Evolutionary conservation across 1,284 basidiomycete genomes (phyloP).

Genomic region (Bjerkandera adusta): DNA sequence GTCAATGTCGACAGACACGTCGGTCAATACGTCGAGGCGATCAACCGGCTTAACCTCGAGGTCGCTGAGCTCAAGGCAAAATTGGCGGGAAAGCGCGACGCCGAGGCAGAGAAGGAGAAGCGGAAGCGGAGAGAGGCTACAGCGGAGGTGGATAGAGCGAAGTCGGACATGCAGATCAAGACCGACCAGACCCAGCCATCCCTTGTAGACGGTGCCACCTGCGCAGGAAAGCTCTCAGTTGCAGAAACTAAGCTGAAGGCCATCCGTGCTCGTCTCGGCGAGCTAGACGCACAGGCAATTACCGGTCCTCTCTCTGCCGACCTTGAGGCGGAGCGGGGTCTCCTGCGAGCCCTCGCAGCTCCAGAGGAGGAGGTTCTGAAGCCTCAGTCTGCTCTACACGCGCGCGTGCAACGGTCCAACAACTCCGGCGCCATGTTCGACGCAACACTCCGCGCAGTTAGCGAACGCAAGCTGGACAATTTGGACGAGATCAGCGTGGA

Average conservation of each 20-base stretch:
- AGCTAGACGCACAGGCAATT: constrained; percentile 52
- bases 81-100: constrained; percentile 63
- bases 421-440: constrained; percentile 83
- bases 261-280: constrained; percentile 64
- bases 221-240: constrained; percentile 70
- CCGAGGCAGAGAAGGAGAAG: constrained; percentile 60
- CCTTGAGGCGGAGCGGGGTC: constrained; percentile 68
- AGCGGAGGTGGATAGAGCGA: constrained; percentile 67
- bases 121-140: constrained; percentile 68
- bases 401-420: constrained; percentile 63
- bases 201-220: constrained; percentile 77
- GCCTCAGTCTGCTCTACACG: constrained; percentile 57
- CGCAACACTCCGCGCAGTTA: constrained; percentile 77
- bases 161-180: constrained; percentile 67
- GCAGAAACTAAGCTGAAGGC: constrained; percentile 72
- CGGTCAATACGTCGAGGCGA: constrained; percentile 91
- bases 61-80: constrained; percentile 86
- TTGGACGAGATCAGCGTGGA: constrained; percentile 74
- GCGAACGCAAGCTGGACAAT: constrained; percentile 76
- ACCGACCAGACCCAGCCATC: constrained; percentile 64
- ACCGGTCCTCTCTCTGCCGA: constrained; percentile 49
- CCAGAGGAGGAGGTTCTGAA: constrained; percentile 71
- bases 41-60: constrained; percentile 83
- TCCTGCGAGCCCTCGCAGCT: constrained; percentile 66
- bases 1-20: constrained; percentile 93